Base-by-base conservation (phyloP, 805 yeast genomes). In the Metschnikowia anglica region DNA sequence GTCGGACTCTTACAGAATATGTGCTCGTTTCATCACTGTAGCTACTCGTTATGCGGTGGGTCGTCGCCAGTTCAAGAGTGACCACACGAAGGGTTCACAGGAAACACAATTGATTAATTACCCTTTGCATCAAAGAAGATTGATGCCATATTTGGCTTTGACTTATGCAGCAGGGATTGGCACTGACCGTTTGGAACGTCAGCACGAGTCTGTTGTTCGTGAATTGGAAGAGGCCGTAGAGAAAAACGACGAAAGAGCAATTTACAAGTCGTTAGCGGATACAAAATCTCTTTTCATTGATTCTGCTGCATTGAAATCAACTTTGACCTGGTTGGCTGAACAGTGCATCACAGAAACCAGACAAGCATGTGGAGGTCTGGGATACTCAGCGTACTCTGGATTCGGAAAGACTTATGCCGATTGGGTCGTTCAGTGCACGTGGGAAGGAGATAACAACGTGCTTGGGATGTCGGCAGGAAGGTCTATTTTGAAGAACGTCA, bases 401-500 rank as follows among this genome's bases (percentile, higher is more conserved):
- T 71, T 71, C 43, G 76, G 74, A 41, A 71, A 68, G 56, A 62
- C 70, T 31, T 67, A 61, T 46, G 68, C 65, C 34, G 76, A 71
- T 44, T 71, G 74, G 74, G 74, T 65, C 29, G 75, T 71, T 31
- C 74, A 69, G 58, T 68, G 74, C 58, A 71, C 76, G 23, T 71
- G 76, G 76, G 76, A 71, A 58, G 76, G 76, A 57, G 76, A 71
- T 53, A 71, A 71, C 61, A 71, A 63, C 51, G 74, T 71, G 32
- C 62, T 71, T 53, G 71, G 66, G 33, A 56, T 68, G 58, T 59
- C 66, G 39, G 68, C 64, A 41, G 74, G 76, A 55, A 62, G 68
- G 47, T 63, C 73, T 34, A 55, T 71, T 29, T 55, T 67, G 42
- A 66, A 63, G 55, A 51, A 58, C 41, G 59, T 65, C 23, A 54